phyloP scores from a whole-genome alignment of 495 filamentous ascomycete species.

The Ramalina peruviana region DNA sequence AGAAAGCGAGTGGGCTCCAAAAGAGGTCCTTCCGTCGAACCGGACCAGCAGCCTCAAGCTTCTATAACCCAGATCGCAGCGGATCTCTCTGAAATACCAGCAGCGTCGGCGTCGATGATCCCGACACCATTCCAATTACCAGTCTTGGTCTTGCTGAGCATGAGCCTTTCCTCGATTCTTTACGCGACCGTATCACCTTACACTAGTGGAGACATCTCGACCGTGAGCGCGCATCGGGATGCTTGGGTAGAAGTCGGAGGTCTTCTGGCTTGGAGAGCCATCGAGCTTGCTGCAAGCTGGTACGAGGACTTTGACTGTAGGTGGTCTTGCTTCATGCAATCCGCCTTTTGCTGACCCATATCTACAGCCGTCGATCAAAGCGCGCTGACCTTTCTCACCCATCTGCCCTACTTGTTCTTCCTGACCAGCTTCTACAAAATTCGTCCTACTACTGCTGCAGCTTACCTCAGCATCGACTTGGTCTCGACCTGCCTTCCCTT shows the following conservation, averaged over 20 bases:
- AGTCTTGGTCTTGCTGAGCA: slow-evolving; percentile 48
- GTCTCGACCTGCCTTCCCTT: slow-evolving; percentile 57
- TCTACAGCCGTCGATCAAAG: slow-evolving; percentile 50
- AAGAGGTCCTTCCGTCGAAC: not conserved
- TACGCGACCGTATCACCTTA: slow-evolving; percentile 39
- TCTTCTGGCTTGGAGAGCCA: slow-evolving; percentile 50
- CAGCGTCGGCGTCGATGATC: slow-evolving; percentile 10
- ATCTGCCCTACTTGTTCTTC: slow-evolving; percentile 57
- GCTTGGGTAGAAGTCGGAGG: slow-evolving; percentile 46
- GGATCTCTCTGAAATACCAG: slow-evolving; percentile 7
- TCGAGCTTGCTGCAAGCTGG: slow-evolving; percentile 60
- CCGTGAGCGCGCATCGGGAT: slow-evolving; percentile 45
- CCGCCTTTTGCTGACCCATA: not conserved
- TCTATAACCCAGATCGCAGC: not conserved
- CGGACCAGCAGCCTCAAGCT: not conserved
- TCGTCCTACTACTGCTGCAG: slow-evolving; percentile 38
- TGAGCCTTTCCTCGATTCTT: slow-evolving; percentile 41
- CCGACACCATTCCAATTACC: slow-evolving; percentile 44
- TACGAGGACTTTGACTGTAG: slow-evolving; percentile 53
- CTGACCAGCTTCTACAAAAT: slow-evolving; percentile 60
- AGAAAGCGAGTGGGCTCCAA: slow-evolving; percentile 1
- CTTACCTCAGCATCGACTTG: slow-evolving; percentile 48
- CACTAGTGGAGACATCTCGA: slow-evolving; percentile 42
- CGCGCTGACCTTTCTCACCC: slow-evolving; percentile 51
- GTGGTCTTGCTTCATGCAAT: slow-evolving; percentile 5